phyloP scores from a whole-genome alignment of 2,329 filamentous ascomycete genomes.

The Thermothelomyces thermophilus region DNA sequence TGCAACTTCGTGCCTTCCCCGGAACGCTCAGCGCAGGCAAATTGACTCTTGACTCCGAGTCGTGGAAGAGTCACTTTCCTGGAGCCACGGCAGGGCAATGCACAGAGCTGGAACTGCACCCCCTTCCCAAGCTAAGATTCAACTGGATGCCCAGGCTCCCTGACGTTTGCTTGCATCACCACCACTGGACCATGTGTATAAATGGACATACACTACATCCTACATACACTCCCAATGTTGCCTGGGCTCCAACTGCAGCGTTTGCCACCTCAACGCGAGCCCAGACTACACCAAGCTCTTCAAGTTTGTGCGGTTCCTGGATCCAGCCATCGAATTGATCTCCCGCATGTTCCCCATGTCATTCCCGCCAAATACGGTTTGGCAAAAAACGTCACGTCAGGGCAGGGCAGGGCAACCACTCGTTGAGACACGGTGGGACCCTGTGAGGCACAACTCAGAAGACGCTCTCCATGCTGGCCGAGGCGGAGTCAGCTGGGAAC shows the following conservation, averaged over 20 bases:
- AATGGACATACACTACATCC: no score
- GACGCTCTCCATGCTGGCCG: background rate
- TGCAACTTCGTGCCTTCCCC: constrained; percentile 7
- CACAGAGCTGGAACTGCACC: background rate
- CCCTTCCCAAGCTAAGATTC: background rate
- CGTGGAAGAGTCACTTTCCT: no score
- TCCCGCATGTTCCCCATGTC: constrained; percentile 4
- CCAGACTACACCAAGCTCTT: background rate
- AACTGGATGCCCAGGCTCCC: constrained; percentile 7
- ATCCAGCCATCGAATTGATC: constrained; percentile 7
- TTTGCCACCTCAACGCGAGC: background rate
- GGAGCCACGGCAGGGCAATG: constrained; percentile 4
- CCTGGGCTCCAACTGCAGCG: background rate
- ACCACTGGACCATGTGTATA: no score
- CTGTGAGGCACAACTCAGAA: constrained; percentile 7
- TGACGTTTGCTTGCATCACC: background rate
- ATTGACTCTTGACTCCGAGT: no score
- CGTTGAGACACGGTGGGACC: constrained; percentile 6
- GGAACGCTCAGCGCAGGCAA: background rate
- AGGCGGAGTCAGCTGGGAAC: background rate
- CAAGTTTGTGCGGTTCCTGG: background rate
- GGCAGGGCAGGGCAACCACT: background rate
- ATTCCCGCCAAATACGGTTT: constrained; percentile 5
- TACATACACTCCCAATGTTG: background rate
- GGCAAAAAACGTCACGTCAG: no score